A percentile compares a stretch with the other conserved stretches of the same genome.
Evolutionary conservation across 2,329 filamentous ascomycete genomes (phyloP).

Genomic region (Escovopsis weberi): DNA sequence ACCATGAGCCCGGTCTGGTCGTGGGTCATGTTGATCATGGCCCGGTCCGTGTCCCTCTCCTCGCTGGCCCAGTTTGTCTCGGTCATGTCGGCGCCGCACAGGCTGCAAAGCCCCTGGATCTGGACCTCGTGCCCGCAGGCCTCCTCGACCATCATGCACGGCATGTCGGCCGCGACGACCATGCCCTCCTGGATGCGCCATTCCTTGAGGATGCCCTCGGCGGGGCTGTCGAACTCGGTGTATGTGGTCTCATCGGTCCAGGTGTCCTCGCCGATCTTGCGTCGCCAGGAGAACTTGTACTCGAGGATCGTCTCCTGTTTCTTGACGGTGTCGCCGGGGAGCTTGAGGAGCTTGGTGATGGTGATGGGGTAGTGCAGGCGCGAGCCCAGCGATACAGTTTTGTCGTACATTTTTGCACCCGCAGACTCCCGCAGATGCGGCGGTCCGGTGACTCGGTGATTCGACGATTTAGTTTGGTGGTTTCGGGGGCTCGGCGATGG

Average conservation of each 20-base stretch:
- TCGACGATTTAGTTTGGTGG: background rate
- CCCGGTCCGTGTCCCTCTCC: slow-evolving; percentile 64
- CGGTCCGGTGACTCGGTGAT: too few species aligned
- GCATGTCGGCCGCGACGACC: slow-evolving; percentile 42
- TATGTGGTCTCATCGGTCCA: slow-evolving; percentile 51
- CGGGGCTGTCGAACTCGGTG: slow-evolving; percentile 68
- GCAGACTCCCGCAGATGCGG: too few species aligned
- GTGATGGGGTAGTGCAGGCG: slow-evolving; percentile 85
- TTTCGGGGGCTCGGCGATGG: background rate
- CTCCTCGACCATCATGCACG: slow-evolving; percentile 69
- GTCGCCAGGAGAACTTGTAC: slow-evolving; percentile 73
- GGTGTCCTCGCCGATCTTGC: slow-evolving; percentile 55
- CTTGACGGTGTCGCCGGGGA: slow-evolving; percentile 57
- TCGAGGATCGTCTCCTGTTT: slow-evolving; percentile 68
- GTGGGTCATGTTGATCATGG: slow-evolving; percentile 89
- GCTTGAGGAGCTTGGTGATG: slow-evolving; percentile 70
- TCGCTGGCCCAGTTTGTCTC: slow-evolving; percentile 75
- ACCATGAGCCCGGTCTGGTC: slow-evolving; percentile 79
- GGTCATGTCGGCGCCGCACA: slow-evolving; percentile 95
- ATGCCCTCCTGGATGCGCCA: slow-evolving; percentile 63
- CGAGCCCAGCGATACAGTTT: slow-evolving; percentile 36
- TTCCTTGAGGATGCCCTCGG: slow-evolving; percentile 61
- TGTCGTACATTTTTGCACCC: slow-evolving; percentile 21
- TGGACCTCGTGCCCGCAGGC: slow-evolving; percentile 83
- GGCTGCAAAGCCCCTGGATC: slow-evolving; percentile 76